Conservation (phyloP, 495 filamentous ascomycete species). For the Aspergillus olivimuriae region DNA sequence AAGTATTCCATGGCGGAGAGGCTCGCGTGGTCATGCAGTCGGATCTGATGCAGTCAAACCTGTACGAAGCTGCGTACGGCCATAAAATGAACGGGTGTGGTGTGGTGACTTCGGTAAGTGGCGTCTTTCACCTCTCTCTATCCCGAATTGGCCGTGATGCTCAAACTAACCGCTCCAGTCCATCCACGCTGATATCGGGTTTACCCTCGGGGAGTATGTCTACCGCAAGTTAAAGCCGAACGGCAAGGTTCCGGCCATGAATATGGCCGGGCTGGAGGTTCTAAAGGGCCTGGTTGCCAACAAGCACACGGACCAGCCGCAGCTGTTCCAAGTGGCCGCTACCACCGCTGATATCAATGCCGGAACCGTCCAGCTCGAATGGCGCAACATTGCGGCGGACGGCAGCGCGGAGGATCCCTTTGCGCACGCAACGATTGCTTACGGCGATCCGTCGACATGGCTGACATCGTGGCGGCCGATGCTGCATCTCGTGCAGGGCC, state of each 20-base stretch:
- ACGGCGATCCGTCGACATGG: conserved; percentile 14
- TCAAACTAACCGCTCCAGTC: not conserved
- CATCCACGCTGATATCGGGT: conserved; percentile 8
- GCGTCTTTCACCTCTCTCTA: conserved; percentile 21
- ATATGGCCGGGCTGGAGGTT: conserved; percentile 21
- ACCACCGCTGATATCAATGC: conserved; percentile 17
- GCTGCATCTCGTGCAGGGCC: conserved; percentile 48
- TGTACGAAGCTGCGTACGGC: conserved; percentile 21
- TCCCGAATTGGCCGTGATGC: conserved; percentile 18
- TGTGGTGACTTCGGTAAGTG: conserved; percentile 13
- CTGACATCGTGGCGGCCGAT: conserved; percentile 23
- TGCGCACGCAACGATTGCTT: conserved; percentile 15
- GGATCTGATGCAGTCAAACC: conserved; percentile 23
- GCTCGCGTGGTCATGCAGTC: conserved; percentile 22
- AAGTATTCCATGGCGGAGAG: conserved; percentile 11
- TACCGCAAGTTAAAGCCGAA: conserved; percentile 13
- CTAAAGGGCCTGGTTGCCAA: conserved; percentile 18
- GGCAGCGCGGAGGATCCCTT: conserved; percentile 18
- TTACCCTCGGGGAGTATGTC: conserved; percentile 5
- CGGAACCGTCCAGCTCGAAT: conserved; percentile 17
- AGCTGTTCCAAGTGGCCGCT: conserved; percentile 26
- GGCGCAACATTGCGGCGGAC: conserved; percentile 21
- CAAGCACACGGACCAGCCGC: conserved; percentile 18
- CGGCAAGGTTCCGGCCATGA: conserved; percentile 15
- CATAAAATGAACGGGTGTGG: conserved; percentile 11